phyloP scores from a whole-genome alignment of 1,284 basidiomycete species.

The Malassezia japonica region DNA sequence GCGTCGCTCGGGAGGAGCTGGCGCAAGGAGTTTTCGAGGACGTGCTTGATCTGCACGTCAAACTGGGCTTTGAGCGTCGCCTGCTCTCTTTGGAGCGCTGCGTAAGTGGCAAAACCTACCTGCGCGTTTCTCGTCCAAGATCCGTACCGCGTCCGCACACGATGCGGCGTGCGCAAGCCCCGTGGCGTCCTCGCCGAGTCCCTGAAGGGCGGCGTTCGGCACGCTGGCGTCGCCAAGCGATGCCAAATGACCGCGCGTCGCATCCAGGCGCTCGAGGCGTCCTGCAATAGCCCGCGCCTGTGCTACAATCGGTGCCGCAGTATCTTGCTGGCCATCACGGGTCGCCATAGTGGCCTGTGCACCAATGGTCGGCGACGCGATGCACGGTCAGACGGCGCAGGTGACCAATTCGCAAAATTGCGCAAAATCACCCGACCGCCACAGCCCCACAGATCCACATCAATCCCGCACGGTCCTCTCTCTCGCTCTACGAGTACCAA shows the following conservation, averaged over 20 bases:
- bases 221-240: no score
- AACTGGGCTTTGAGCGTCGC: constrained; percentile 5
- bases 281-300: no score
- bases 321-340: no score
- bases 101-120: neutral
- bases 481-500: neutral
- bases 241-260: no score
- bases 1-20: neutral
- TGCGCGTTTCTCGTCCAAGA: no score
- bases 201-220: no score
- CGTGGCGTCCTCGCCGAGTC: no score
- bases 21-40: neutral
- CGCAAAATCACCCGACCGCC: neutral
- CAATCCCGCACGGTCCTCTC: neutral
- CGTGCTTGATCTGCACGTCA: constrained; percentile 2
- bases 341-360: neutral
- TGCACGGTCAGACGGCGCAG: neutral
- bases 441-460: neutral
- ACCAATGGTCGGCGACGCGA: neutral
- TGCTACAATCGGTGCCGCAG: no score
- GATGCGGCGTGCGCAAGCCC: no score
- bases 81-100: neutral
- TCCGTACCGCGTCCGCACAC: no score
- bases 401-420: neutral
- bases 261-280: no score